Evolutionary conservation across 768 basidiomycete species (phyloP), one percentile per base, ranked within the genome.

Genomic region (Lentinus tigrinus): DNA sequence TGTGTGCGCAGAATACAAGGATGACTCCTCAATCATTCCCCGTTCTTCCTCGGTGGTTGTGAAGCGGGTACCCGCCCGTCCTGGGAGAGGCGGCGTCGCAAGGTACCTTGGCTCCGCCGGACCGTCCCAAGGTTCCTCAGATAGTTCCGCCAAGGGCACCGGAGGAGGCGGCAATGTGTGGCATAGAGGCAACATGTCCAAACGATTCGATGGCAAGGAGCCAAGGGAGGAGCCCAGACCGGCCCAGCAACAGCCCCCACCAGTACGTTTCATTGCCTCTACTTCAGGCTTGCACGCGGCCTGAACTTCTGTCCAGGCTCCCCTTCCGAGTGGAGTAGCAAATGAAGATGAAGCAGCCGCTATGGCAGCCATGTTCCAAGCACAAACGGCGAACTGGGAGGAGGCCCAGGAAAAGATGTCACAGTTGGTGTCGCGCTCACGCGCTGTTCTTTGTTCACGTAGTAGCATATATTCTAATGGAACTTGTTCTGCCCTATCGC

Each of bases 371-470:
- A 97, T 99, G 92, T 95, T 98, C 73, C 89, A 92, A 73, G 91
- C 91, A 59, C 91, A 94, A 75, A 87, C 87, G 39, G 87, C 91
- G 63, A 92, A 95, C 74, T 99, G 96, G 97, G 91, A 97, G 79
- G 91, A 95, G 83, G 89, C 95, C 70, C 94, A 98, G 78, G 95
- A 98, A 82, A 94, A 96, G 83, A 98, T 99, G 95, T 90, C 95
- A 71, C 88, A 93, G 97, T 99, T 81, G 80, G 95, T 95, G 79
- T 85, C 76, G 77, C 79, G 80, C 81, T 71, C 73, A 67, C 67
- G 69, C 72, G 71, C 77, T 78, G 77, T 73, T 80, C 76, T 78
- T 81, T 75, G 83, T 72, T 68, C 75, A 73, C 76, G 82, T 88
- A 86, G 85, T 88, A 88, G 81, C 76, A 64, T 71, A 66, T 67